Evolutionary conservation across 1,284 basidiomycete genomes (phyloP).

Genomic region (Ceratobasidium papillatum): DNA sequence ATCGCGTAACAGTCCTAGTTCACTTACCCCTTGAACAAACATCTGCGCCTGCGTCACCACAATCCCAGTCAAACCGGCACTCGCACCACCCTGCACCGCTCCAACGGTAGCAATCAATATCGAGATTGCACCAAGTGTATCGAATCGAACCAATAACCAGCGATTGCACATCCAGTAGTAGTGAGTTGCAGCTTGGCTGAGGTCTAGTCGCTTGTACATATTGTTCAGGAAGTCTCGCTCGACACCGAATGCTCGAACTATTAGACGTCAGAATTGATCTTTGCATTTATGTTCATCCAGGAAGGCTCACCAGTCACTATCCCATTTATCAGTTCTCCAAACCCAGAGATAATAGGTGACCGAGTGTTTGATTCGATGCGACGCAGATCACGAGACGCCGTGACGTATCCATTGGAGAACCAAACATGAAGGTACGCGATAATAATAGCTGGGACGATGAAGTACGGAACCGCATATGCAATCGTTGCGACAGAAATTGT

Average conservation of each 20-base stretch:
- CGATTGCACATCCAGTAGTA: constrained; percentile 43
- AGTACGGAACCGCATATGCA: constrained; percentile 28
- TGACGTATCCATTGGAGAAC: constrained; percentile 30
- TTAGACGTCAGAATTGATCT: background rate
- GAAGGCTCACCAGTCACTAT: constrained; percentile 3
- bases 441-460: constrained; percentile 15
- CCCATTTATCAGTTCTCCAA: constrained; percentile 24
- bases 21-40: constrained; percentile 13
- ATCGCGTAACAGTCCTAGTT: too few species aligned
- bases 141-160: constrained; percentile 54
- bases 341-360: constrained; percentile 37
- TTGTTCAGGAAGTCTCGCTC: constrained; percentile 29
- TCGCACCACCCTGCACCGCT: constrained; percentile 5
- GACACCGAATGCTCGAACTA: constrained; percentile 36
- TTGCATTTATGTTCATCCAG: background rate
- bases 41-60: constrained; percentile 12
- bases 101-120: constrained; percentile 70
- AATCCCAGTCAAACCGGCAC: constrained; percentile 14
- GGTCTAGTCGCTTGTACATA: constrained; percentile 35
- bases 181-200: constrained; percentile 31
- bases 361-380: constrained; percentile 37
- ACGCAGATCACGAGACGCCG: constrained; percentile 24
- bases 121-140: constrained; percentile 69
- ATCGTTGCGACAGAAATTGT: constrained; percentile 16
- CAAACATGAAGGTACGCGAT: constrained; percentile 26